These are phyloP conservation scores for Cladophialophora chaetospira DNA, from an alignment of 2,329 filamentous ascomycete genomes.

Conservation along the genomic window DNA sequence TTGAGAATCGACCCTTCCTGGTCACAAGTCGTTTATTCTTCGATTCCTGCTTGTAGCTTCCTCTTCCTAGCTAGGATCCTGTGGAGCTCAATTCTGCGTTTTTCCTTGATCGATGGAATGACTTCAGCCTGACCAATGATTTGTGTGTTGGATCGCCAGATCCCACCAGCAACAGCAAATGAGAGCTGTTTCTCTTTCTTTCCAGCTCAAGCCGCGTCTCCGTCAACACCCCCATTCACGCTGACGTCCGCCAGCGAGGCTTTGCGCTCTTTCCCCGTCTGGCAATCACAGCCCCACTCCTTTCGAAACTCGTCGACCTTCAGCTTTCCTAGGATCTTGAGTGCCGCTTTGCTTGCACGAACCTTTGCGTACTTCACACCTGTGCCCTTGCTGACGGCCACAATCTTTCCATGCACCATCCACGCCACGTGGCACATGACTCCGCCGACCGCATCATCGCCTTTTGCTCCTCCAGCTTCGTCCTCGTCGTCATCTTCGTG, in stretches of 20 bases:
- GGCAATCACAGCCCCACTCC: conserved; percentile 51
- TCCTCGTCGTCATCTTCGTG: conserved; percentile 44
- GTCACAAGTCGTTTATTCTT: too few species aligned
- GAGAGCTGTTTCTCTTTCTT: too few species aligned
- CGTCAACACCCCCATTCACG: too few species aligned
- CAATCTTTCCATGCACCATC: conserved; percentile 74
- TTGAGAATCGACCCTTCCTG: too few species aligned
- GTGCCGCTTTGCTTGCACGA: conserved; percentile 46
- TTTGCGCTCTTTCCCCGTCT: conserved; percentile 5
- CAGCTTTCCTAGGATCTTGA: conserved; percentile 51
- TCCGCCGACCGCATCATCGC: conserved; percentile 56
- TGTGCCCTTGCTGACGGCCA: conserved; percentile 63
- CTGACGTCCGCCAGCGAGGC: background rate
- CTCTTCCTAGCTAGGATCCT: too few species aligned
- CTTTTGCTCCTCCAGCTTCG: conserved; percentile 38
- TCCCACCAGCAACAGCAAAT: too few species aligned
- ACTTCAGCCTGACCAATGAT: too few species aligned
- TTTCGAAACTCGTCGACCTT: conserved; percentile 60
- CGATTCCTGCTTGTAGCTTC: too few species aligned
- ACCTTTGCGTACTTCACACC: conserved; percentile 75
- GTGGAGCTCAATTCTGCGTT: too few species aligned
- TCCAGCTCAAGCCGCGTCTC: too few species aligned
- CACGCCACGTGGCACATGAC: conserved; percentile 37
- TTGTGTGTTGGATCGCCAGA: too few species aligned
- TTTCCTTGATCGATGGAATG: too few species aligned